Evolutionary conservation across 495 filamentous ascomycete genomes (phyloP), one percentile per base, ranked within the genome.

Genomic region (Arthonia radiata): DNA sequence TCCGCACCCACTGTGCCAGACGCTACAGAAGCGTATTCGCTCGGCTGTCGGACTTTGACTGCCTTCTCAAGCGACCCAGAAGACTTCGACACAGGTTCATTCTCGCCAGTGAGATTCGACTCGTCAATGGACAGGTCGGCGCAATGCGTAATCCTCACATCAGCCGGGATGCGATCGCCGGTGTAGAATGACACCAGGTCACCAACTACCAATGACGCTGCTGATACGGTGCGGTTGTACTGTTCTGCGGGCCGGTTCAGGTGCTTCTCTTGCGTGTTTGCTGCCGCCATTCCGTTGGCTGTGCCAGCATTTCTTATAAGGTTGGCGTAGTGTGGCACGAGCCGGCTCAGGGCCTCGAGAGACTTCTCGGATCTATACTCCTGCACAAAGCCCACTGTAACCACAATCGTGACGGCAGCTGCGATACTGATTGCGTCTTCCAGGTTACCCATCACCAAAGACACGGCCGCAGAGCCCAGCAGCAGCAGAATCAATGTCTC

Each of bases 311-410:
- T 61, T 27, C 86, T 69, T 18, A 94, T 76, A 6, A 92, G 52
- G 44, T 99, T 80, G 4, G 86, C 86, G 48, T 78, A 76, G 43
- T 94, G 81, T 14, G 86, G 89, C 0, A 94, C 82, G 17, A 99
- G 53, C 33, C 82, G 77, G 42, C 71, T 92, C 30, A 99, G 56
- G 26, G 86, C 86, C 47, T 94, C 86, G 41, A 99, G 64, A 2
- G 82, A 92, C 49, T 94, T 90, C 44, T 99, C 89, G 22, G 83
- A 93, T 31, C 89, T 64, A 44, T 93, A 94, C 48, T 99, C 86
- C 43, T 99, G 86, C 30, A 94, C 64, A 40, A 99, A 99, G 7
- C 80, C 86, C 27, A 94, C 86, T 1, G 75, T 75, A 19, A 94
- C 81, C 11, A 99, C 86, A 41, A 99, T 94, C 24, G 80, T 86